phyloP scores from a whole-genome alignment of 2,329 filamentous ascomycete genomes.

The Lasiodiplodia sp. region DNA sequence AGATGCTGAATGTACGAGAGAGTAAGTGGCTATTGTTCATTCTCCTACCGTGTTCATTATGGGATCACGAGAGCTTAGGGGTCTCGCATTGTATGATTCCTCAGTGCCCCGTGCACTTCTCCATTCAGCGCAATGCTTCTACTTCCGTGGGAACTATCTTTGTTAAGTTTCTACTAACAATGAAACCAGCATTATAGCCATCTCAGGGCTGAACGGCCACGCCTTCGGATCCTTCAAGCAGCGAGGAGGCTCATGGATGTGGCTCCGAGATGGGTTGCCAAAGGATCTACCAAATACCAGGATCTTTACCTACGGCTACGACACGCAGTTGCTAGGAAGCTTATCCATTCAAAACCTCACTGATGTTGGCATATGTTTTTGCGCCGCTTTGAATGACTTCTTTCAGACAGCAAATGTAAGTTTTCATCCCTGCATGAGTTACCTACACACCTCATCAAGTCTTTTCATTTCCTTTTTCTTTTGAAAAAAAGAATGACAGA shows the following conservation, averaged over 20 bases:
- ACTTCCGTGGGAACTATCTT: too few species aligned
- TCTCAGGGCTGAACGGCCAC: not conserved
- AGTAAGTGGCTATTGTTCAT: not conserved
- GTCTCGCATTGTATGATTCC: too few species aligned
- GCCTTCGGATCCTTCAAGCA: slow-evolving; percentile 2
- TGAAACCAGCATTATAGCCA: not conserved
- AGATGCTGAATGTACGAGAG: not conserved
- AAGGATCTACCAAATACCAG: not conserved
- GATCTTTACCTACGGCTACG: not conserved
- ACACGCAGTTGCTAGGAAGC: not conserved
- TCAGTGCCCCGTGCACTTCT: too few species aligned
- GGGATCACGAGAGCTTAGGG: too few species aligned
- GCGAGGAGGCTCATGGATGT: not conserved
- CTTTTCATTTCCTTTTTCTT: too few species aligned
- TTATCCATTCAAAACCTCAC: not conserved
- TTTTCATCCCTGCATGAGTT: not conserved
- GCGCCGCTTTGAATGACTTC: not conserved
- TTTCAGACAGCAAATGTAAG: not conserved
- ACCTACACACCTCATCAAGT: too few species aligned
- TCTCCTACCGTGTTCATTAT: too few species aligned
- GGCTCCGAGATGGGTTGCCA: not conserved
- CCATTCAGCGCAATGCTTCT: too few species aligned
- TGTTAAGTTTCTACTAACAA: too few species aligned
- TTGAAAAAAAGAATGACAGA: too few species aligned
- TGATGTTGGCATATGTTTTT: not conserved